phyloP scores from a whole-genome alignment of 345 rosid genomes.

The Rhodomyrtus tomentosa region DNA sequence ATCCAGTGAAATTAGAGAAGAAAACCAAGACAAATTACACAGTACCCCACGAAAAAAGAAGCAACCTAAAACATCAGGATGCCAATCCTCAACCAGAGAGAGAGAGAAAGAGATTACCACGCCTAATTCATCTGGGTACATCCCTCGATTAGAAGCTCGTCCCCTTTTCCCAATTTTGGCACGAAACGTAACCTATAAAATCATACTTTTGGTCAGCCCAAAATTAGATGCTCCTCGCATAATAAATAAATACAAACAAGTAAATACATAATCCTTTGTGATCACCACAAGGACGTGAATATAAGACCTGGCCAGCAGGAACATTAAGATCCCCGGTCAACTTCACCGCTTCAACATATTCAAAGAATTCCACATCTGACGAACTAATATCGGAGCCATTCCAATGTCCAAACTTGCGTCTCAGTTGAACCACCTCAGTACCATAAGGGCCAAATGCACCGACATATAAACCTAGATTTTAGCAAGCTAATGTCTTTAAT shows the following conservation, averaged over 20 bases:
- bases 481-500: background rate
- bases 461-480: conserved; percentile 65
- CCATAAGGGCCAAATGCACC: conserved; percentile 98
- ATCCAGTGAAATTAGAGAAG: background rate
- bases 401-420: conserved; percentile 87
- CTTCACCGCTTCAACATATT: conserved; percentile 95
- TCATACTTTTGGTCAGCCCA: conserved; percentile 6
- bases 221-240: background rate
- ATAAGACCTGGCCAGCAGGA: conserved; percentile 88
- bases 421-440: conserved; percentile 85
- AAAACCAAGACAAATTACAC: background rate
- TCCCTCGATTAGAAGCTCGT: conserved; percentile 46
- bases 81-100: background rate
- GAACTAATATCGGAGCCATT: conserved; percentile 34
- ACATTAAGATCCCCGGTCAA: conserved; percentile 97
- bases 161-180: conserved; percentile 81
- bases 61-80: background rate
- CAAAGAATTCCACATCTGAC: conserved; percentile 70
- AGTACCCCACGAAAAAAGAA: background rate
- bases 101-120: conserved; percentile 43
- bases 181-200: conserved; percentile 81
- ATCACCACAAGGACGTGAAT: background rate
- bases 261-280: background rate
- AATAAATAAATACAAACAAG: background rate
- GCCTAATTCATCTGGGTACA: conserved; percentile 81